Base-by-base conservation (phyloP, 495 filamentous ascomycete species). In the Xylaria longipes region DNA sequence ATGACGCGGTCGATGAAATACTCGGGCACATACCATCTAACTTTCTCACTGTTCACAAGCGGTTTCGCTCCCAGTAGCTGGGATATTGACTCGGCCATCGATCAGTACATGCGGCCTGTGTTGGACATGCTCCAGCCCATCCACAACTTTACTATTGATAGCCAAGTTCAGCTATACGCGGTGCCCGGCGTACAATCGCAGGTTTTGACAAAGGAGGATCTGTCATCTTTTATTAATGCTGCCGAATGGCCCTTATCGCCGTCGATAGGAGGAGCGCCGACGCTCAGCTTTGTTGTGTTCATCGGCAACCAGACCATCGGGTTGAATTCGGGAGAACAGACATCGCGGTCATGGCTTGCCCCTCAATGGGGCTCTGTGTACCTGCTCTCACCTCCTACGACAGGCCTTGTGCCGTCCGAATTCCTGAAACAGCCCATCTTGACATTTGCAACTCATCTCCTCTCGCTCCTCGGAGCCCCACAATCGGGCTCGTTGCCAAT, bases 211-310 rank as follows among this genome's bases (percentile, higher is more conserved):
- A 94, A 93, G 77, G 92, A 97, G 76, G 94, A 97, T 76, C 86
- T 99, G 8, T 93, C 93, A 58, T 93, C 91, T 39, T 99, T 99
- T 77, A 94, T 98, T 81, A 99, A 99, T 76, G 94, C 94, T 39
- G 96, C 96, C 8, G 97, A 99, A 82, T 99, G 96, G 96, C 96
- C 96, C 0, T 82, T 99, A 33, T 95, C 91, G 74, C 96, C 96
- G 20, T 97, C 94, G 77, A 97, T 98, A 74, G 97, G 95, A 43
- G 90, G 86, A 35, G 95, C 94, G 2, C 95, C 96, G 43, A 98
- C 96, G 0, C 88, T 99, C 73, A 98, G 98, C 82, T 98, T 99
- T 75, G 89, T 98, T 65, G 85, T 98, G 27, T 98, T 95, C 75
- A 90, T 97, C 46, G 86, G 86, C 3, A 83, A 88, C 72, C 84